Percentiles rank a stretch among this genome's conserved stretches.
phyloP scores from a whole-genome alignment of 768 basidiomycete species.

The Macrocybe gigantea region DNA sequence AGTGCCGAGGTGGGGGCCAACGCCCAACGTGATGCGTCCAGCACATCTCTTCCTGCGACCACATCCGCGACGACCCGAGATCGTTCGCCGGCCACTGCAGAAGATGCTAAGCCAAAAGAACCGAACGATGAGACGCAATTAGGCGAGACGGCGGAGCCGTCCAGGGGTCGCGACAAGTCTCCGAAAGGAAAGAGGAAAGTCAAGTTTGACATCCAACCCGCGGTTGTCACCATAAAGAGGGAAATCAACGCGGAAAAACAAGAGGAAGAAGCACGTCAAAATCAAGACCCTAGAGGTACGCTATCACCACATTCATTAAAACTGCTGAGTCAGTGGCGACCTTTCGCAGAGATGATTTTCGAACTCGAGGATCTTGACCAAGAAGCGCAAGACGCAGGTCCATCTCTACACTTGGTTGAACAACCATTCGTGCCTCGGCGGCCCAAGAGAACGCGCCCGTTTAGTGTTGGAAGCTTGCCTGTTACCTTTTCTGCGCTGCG shows the following conservation, averaged over 20 bases:
- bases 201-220: slow-evolving; percentile 65
- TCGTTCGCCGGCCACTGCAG: neutral
- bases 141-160: slow-evolving; percentile 14
- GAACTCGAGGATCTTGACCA: slow-evolving; percentile 64
- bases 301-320: slow-evolving; percentile 7
- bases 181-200: slow-evolving; percentile 60
- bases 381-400: slow-evolving; percentile 22
- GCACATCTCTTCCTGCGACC: slow-evolving; percentile 2
- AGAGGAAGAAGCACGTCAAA: slow-evolving; percentile 20
- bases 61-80: neutral
- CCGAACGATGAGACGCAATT: slow-evolving; percentile 11
- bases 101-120: slow-evolving; percentile 9
- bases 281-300: slow-evolving; percentile 40
- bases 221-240: slow-evolving; percentile 40
- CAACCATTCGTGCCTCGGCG: slow-evolving; percentile 28
- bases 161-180: slow-evolving; percentile 21
- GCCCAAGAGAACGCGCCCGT: slow-evolving; percentile 23
- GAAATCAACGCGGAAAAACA: slow-evolving; percentile 26
- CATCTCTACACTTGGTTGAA: slow-evolving; percentile 29
- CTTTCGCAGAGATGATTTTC: slow-evolving; percentile 56
- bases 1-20: slow-evolving; percentile 14
- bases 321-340: neutral
- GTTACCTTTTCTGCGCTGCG: slow-evolving; percentile 56
- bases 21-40: neutral
- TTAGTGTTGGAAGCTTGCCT: slow-evolving; percentile 37